Conservation (phyloP, 192 early-diverging fungal species). For the Ramicandelaber brevisporus region DNA sequence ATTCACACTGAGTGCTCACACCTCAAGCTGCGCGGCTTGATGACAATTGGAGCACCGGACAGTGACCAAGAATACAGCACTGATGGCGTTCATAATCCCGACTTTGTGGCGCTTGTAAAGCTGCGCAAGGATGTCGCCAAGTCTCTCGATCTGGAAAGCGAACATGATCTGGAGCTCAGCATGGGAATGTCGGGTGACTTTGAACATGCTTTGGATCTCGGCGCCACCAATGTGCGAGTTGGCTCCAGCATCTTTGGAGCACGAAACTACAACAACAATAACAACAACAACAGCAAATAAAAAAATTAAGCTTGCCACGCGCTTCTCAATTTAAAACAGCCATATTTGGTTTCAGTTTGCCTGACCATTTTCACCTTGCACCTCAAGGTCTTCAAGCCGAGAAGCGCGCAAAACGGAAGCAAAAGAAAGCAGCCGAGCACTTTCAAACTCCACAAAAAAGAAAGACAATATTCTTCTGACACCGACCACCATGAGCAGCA, state of each 20-base stretch:
- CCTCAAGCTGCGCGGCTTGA: conserved; percentile 55
- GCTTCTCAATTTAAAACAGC: too few relatives aligned
- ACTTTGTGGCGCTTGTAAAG: conserved; percentile 13
- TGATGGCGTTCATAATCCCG: conserved; percentile 15
- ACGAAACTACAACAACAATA: conserved; percentile 10
- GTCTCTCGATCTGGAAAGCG: conserved; percentile 4
- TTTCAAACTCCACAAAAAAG: too few relatives aligned
- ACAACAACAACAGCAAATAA: too few relatives aligned
- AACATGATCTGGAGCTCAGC: conserved; percentile 46
- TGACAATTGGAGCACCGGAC: conserved; percentile 83
- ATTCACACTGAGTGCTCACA: conserved; percentile 35
- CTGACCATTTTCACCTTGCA: too few relatives aligned
- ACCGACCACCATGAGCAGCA: too few relatives aligned
- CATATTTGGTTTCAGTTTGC: too few relatives aligned
- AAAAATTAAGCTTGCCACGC: too few relatives aligned
- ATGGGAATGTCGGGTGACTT: conserved; percentile 99
- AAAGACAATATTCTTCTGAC: too few relatives aligned
- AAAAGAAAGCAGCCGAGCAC: too few relatives aligned
- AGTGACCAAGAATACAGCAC: conserved; percentile 8
- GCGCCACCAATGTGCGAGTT: conserved; percentile 81
- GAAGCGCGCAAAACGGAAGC: too few relatives aligned
- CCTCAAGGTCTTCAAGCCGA: too few relatives aligned
- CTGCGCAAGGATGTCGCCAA: conserved; percentile 10
- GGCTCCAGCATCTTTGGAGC: conserved; percentile 80
- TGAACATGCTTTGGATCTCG: conserved; percentile 53